These are phyloP conservation scores for Anisodus acutangulus DNA, from an alignment of 257 asterid species.

Conservation along the genomic window DNA sequence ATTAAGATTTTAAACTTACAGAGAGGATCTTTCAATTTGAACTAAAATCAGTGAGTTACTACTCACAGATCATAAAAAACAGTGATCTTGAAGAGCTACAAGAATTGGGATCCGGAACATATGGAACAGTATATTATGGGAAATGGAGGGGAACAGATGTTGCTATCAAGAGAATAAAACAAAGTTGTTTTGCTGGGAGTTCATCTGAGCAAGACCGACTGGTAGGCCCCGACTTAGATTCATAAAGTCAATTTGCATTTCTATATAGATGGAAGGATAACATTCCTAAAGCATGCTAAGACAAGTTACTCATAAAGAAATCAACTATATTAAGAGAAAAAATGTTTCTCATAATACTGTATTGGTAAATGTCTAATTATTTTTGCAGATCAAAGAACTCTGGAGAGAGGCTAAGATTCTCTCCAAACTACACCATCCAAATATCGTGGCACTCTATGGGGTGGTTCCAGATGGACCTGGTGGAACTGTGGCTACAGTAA, in stretches of 20 bases:
- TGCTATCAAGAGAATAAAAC: slow-evolving; percentile 56
- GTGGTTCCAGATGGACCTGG: slow-evolving; percentile 91
- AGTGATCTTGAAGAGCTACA: slow-evolving; percentile 54
- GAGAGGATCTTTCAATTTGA: not conserved
- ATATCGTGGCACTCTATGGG: slow-evolving; percentile 86
- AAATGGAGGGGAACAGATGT: slow-evolving; percentile 63
- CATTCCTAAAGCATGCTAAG: not conserved
- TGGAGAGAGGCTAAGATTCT: slow-evolving; percentile 95
- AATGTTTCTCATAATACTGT: not conserved
- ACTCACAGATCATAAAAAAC: slow-evolving; percentile 46
- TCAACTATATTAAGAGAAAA: not conserved
- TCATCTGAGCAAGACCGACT: slow-evolving; percentile 50
- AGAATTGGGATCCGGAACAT: slow-evolving; percentile 60
- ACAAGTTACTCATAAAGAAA: slow-evolving; percentile 1
- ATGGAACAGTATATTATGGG: slow-evolving; percentile 57
- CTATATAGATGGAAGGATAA: not conserved
- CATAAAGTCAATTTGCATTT: slow-evolving; percentile 13
- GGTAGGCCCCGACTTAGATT: slow-evolving; percentile 33
- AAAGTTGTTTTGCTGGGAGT: slow-evolving; percentile 53
- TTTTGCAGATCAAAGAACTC: slow-evolving; percentile 69
- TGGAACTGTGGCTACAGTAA: slow-evolving; percentile 81
- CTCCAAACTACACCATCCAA: slow-evolving; percentile 87
- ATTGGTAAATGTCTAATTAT: not conserved
- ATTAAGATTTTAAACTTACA: not conserved
- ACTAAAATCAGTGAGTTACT: slow-evolving; percentile 25